phyloP scores from a whole-genome alignment of 2,329 filamentous ascomycete genomes.

The Nemania sp. region DNA sequence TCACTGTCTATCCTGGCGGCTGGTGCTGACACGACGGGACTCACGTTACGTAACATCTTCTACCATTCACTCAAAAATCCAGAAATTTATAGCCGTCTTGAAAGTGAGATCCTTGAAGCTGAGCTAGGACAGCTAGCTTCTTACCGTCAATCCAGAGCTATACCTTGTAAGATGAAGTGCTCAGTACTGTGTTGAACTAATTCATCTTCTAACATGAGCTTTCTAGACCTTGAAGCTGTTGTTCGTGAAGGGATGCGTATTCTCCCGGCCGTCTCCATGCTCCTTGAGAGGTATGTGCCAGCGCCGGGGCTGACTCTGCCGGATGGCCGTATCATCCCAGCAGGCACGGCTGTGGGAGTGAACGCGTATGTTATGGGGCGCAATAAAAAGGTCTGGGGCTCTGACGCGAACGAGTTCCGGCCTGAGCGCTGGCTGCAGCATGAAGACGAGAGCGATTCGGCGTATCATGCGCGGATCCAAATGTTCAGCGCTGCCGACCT shows the following conservation, averaged over 20 bases:
- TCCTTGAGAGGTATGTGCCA: slow-evolving; percentile 20
- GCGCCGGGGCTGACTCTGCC: slow-evolving; percentile 9
- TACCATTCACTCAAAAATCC: slow-evolving; percentile 14
- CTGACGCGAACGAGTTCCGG: slow-evolving; percentile 14
- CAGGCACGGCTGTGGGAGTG: slow-evolving; percentile 13
- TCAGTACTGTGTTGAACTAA: background rate
- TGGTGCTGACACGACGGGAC: slow-evolving; percentile 16
- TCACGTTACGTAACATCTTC: slow-evolving; percentile 12
- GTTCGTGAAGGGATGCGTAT: slow-evolving; percentile 18
- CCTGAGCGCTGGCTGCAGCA: slow-evolving; percentile 19
- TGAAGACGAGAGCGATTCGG: slow-evolving; percentile 42
- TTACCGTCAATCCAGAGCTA: background rate
- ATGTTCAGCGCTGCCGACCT: slow-evolving; percentile 47
- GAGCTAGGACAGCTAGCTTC: slow-evolving; percentile 4
- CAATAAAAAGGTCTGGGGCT: slow-evolving; percentile 16
- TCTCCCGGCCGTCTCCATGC: slow-evolving; percentile 11
- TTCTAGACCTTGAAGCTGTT: slow-evolving; percentile 16
- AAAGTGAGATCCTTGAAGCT: slow-evolving; percentile 17
- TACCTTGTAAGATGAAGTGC: slow-evolving; percentile 1
- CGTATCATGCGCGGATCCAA: slow-evolving; percentile 41
- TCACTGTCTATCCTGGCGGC: slow-evolving; percentile 7
- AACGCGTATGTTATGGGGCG: slow-evolving; percentile 16
- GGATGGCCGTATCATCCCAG: slow-evolving; percentile 13
- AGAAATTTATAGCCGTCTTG: slow-evolving; percentile 5
- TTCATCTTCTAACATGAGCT: background rate